Conservation (phyloP, 2,329 filamentous ascomycete species). For the Curvularia lunata region DNA sequence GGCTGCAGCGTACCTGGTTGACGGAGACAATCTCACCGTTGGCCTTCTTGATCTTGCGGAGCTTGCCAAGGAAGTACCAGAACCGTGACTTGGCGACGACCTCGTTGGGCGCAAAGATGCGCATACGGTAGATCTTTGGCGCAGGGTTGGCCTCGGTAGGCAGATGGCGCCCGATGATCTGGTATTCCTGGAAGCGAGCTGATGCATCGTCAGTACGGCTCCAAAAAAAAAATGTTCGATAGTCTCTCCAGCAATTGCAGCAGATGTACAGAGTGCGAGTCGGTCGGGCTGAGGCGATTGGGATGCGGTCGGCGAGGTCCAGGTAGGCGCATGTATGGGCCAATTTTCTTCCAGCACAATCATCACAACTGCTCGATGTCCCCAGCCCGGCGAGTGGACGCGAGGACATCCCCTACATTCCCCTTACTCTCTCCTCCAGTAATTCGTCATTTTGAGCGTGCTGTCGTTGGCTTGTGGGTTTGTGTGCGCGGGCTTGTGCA, state of each 20-base stretch:
- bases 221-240: slow-evolving; percentile 5
- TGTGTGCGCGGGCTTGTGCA: slow-evolving; percentile 25
- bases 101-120: slow-evolving; percentile 97
- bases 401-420: neutral
- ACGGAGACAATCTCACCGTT: slow-evolving; percentile 98
- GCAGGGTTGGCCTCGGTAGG: slow-evolving; percentile 96
- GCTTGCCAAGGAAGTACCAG: slow-evolving; percentile 99
- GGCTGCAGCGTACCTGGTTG: slow-evolving; percentile 77
- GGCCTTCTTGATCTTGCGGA: slow-evolving; percentile 99
- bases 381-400: neutral
- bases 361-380: neutral
- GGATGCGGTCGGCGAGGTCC: neutral
- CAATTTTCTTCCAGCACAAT: slow-evolving; percentile 2
- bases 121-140: slow-evolving; percentile 99
- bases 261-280: neutral
- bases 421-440: neutral
- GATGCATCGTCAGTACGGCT: slow-evolving; percentile 46
- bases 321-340: slow-evolving; percentile 5
- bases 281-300: slow-evolving; percentile 1
- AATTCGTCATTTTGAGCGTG: slow-evolving; percentile 4
- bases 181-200: slow-evolving; percentile 99
- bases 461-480: slow-evolving; percentile 8
- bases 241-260: slow-evolving; percentile 40
- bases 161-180: slow-evolving; percentile 99
- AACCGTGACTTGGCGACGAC: slow-evolving; percentile 99